Base-by-base conservation (phyloP, 108 stramenopile species). In the Bacterosira constricta region DNA sequence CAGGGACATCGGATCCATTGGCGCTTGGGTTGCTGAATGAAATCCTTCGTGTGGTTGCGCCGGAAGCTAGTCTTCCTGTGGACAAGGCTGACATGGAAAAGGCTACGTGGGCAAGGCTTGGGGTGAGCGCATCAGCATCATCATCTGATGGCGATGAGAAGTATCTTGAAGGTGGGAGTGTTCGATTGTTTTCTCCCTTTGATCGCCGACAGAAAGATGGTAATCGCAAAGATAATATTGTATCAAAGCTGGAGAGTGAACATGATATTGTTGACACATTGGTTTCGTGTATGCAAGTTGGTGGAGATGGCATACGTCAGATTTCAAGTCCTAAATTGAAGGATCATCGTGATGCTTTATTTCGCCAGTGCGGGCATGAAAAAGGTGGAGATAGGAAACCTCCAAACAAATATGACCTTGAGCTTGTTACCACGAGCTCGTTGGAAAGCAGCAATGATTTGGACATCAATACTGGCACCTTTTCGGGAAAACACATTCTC, bases 291-390 rank as follows among this genome's bases (percentile, higher is more conserved):
- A 69, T 64, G 58, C 44, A 35, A 34, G 32, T 69, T 36, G 38
- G 44, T 38, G 27, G 17, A 8, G 64, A 65, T 57, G 55, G 58
- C 41, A 46, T 75, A 32, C 59, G 68, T 36, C 45, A 21, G 30
- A 27, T 62, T 6, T 26, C 46, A 25, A 6, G 9, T 53, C 32
- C 26, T 17, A 32, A 47, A 37, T 37, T 47, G 34, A 18, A 12
- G 27, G 31, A 32, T 44, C 34, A 34, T 57, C 45, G 20, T 44
- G 18, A 75, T 11, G 29, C 18, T 5, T 45, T 35, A 12, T 75
- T 75, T 53, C 74, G 74, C 47, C 20, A 41, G 39, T 63, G 63
- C n/a, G 63, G 63, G 15, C 51, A 35, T 57, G 71, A 78, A 72
- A 58, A 73, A 7, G 71, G 71, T 3, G 32, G 1, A 7, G 70